Conservation (phyloP, 225 moss, liverwort and hornwort species). For the Thuidium tamariscinum region DNA sequence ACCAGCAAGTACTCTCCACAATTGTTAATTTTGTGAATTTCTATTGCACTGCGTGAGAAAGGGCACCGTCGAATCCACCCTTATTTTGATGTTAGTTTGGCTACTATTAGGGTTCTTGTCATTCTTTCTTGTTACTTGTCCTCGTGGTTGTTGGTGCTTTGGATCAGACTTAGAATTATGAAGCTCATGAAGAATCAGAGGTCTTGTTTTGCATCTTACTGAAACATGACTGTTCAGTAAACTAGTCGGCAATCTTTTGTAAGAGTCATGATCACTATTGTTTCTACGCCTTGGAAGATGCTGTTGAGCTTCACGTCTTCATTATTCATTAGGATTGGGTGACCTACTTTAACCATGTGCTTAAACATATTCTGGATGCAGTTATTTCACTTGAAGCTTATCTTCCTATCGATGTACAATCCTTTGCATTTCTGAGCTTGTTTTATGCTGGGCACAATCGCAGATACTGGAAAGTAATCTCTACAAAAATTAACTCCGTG, state of each 20-base stretch:
- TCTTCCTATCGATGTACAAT: background rate
- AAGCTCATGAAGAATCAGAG: background rate
- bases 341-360: background rate
- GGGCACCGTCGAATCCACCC: background rate
- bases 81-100: background rate
- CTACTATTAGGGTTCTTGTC: background rate
- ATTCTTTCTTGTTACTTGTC: background rate
- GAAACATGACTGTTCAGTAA: background rate
- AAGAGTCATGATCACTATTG: background rate
- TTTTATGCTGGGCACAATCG: background rate
- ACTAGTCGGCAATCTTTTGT: background rate
- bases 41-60: background rate
- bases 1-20: background rate
- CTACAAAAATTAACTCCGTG: background rate
- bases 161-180: background rate
- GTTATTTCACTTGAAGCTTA: background rate
- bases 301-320: background rate
- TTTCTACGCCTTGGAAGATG: background rate
- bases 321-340: background rate
- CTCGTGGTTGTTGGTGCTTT: background rate
- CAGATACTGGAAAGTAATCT: background rate
- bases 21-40: background rate
- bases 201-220: background rate
- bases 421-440: background rate
- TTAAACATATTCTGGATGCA: background rate